Evolutionary conservation across 139 green algal genomes (phyloP), one percentile per base, ranked within the genome.

Genomic region (Deuterostichococcus epilithicus): DNA sequence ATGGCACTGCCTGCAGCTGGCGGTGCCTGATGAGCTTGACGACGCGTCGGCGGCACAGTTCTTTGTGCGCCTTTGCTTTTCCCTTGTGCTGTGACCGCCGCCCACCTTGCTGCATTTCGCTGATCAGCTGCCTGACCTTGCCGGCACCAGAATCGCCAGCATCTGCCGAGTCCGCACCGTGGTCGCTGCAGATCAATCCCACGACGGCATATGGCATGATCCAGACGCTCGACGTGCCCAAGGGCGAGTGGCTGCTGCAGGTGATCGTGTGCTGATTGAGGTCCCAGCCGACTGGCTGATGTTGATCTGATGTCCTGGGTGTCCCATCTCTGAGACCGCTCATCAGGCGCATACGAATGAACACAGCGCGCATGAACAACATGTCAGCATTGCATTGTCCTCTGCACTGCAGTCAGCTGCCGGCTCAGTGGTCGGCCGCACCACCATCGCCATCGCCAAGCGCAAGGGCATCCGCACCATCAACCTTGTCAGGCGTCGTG

Each of bases 201-300:
- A 76, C 88, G 28, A 79, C 86, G 0, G 79, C 84, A 26, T 44
- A 78, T 28, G 86, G 80, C 34, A 85, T 90, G 84, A 45, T 90
- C 20, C 3, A 83, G 3, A 76, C 66, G 47, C 73, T 90, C 26
- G 68, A 38, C 33, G 70, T 70, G 36, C 82, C 82, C 15, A 70
- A 71, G 65, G 79, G 79, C 8, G 82, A 87, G 34, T 86, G 68
- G 37, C 71, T 87, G 75, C 70, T 87, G 65, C 52, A 63, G 52
- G 52, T 63, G 18, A n/a, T n/a, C n/a, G n/a, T n/a, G n/a, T n/a
- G n/a, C n/a, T n/a, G n/a, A n/a, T n/a, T n/a, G n/a, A n/a, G n/a
- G n/a, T n/a, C n/a, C n/a, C n/a, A n/a, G n/a, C n/a, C n/a, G n/a
- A n/a, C n/a, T n/a, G n/a, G n/a, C n/a, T n/a, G n/a, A n/a, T n/a